phyloP scores from a whole-genome alignment of 495 filamentous ascomycete genomes.

The Immersiella caudata region DNA sequence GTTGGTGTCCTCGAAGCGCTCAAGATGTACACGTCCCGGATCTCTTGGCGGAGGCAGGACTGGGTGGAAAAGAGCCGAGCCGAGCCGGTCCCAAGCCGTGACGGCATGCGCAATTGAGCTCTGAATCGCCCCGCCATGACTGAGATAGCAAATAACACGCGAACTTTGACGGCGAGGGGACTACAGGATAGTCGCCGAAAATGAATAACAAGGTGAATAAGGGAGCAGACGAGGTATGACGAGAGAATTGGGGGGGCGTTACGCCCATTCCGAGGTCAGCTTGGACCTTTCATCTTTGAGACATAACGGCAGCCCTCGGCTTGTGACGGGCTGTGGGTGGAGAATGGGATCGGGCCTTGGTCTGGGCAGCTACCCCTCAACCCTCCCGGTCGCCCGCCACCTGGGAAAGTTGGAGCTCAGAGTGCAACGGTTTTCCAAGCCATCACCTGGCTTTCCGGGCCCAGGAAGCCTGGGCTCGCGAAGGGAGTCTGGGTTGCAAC shows the following conservation, averaged over 20 bases:
- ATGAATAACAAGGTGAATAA: neutral
- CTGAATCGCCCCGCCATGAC: slow-evolving; percentile 28
- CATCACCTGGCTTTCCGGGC: neutral
- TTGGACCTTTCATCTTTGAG: slow-evolving; percentile 12
- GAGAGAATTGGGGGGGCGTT: slow-evolving; percentile 11
- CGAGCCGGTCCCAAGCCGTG: slow-evolving; percentile 34
- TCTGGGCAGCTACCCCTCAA: neutral
- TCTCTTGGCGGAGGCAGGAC: slow-evolving; percentile 61
- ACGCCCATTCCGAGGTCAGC: slow-evolving; percentile 21
- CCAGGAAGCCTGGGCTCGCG: neutral
- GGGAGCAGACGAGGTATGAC: neutral
- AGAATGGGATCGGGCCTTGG: neutral
- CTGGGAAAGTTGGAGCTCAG: neutral
- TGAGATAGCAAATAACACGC: neutral
- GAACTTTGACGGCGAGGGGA: neutral
- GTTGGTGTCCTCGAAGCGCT: slow-evolving; percentile 86
- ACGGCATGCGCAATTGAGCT: slow-evolving; percentile 25
- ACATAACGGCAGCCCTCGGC: slow-evolving; percentile 38
- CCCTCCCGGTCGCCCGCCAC: neutral
- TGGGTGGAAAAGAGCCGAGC: slow-evolving; percentile 69
- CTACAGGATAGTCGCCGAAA: slow-evolving; percentile 1
- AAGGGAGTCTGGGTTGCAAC: neutral
- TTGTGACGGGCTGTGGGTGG: slow-evolving; percentile 37
- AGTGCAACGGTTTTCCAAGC: neutral
- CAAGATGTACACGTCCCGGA: slow-evolving; percentile 89